Evolutionary conservation across 2,329 filamentous ascomycete genomes (phyloP).

Genomic region (Microsporum ferrugineum): DNA sequence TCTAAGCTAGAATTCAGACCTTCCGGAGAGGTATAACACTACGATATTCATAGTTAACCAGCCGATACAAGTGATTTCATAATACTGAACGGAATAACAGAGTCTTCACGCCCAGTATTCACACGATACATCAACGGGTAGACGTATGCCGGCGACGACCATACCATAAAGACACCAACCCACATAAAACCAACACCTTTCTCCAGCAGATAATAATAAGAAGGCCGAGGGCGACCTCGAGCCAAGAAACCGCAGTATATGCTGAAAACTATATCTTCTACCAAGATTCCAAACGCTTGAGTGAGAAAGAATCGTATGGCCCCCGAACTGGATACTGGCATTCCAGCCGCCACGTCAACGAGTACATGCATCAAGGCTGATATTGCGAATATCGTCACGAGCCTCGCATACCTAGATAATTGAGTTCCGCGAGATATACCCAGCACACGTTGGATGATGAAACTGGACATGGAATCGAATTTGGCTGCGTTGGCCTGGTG

Average conservation of each 20-base stretch:
- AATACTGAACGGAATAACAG: not conserved
- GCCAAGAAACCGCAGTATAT: not conserved
- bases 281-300: conserved; percentile 7
- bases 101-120: not conserved
- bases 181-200: conserved; percentile 9
- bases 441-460: not conserved
- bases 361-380: conserved; percentile 9
- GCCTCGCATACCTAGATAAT: conserved; percentile 5
- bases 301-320: conserved; percentile 8
- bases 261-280: conserved; percentile 6
- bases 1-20: no score
- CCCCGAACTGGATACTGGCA: conserved; percentile 7
- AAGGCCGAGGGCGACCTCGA: not conserved
- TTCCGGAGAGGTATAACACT: not conserved
- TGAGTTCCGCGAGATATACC: not conserved
- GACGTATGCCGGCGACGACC: conserved; percentile 5
- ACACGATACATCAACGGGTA: conserved; percentile 6
- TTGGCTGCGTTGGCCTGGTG: not conserved
- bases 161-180: conserved; percentile 7
- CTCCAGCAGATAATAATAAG: not conserved
- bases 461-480: not conserved
- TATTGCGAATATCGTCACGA: conserved; percentile 5
- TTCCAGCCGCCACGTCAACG: conserved; percentile 4
- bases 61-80: not conserved
- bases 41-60: not conserved